Base-by-base conservation (phyloP, 2,329 filamentous ascomycete species). In the Geosmithia putterillii region DNA sequence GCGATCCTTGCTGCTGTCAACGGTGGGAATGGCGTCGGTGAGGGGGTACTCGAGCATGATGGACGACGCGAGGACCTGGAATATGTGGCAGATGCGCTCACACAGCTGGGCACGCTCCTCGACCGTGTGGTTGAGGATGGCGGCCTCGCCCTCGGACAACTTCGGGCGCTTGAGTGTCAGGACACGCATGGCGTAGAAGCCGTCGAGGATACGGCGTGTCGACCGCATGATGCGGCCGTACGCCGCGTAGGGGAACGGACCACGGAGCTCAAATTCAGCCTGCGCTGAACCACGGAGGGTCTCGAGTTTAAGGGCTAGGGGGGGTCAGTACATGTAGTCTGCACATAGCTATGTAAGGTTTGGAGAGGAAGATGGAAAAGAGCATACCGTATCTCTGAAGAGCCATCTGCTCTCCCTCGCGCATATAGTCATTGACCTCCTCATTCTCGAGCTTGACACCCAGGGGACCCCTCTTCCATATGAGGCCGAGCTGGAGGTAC, bases 121-220 rank as follows among this genome's bases (percentile, higher is more conserved):
- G 4, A 77, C 73, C 1, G 92, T 96, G 58, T 85, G 88, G 48
- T 76, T 73, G 34, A 98, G 67, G 34, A 96, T 73, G 8, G 83
- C 81, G 44, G 82, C 79, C 63, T 96, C 90, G 4, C 90, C 89
- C 21, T 82, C 76, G 3, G 81, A 87, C 1, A 86, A 75, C 34
- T 75, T 74, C 10, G 81, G 69, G 46, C 90, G 85, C 54, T 89
- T 90, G 55, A 84, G 74, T 34, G 94, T 88, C 48, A 95, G 81
- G 10, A 95, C 77, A 49, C 90, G 94, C 86, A 98, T 95, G 42
- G 89, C 87, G 56, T 96, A 89, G 60, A 98, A 95, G 34, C 86
- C 83, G 61, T 95, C 89, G 4, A 96, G 77, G 63, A 95, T 86
- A 42, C 83, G 80, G 48, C 83, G 81, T 1, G 89, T 95, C 9